A percentile compares a stretch with the other conserved stretches of the same genome.
Evolutionary conservation across 2,329 filamentous ascomycete species (phyloP).

Genomic region (Aureobasidium sp.): DNA sequence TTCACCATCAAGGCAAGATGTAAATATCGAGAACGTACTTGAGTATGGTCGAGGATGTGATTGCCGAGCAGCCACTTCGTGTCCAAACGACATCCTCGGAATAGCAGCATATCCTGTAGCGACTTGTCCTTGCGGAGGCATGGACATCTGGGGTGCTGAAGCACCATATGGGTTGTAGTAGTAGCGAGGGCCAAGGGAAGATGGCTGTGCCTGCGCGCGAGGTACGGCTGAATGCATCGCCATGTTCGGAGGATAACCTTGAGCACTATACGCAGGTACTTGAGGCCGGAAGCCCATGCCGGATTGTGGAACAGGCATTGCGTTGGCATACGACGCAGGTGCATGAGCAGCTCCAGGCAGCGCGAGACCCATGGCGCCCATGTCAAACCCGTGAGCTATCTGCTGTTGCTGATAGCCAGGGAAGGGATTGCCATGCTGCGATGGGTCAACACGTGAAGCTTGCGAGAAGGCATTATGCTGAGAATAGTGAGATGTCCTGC

Average conservation of each 20-base stretch:
- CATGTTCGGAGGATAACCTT: not conserved
- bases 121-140: not conserved
- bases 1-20: too few species aligned
- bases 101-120: not conserved
- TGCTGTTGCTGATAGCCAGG: not conserved
- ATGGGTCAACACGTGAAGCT: not conserved
- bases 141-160: not conserved
- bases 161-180: not conserved
- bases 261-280: not conserved
- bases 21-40: slow-evolving; percentile 6
- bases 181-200: not conserved
- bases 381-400: slow-evolving; percentile 8
- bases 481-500: not conserved
- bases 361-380: not conserved
- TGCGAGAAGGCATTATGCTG: not conserved
- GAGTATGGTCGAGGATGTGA: not conserved
- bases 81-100: not conserved
- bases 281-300: not conserved
- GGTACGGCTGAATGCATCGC: not conserved
- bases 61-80: not conserved
- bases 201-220: not conserved
- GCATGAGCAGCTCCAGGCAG: not conserved
- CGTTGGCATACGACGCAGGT: not conserved
- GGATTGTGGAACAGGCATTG: not conserved
- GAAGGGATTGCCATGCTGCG: not conserved